phyloP scores from a whole-genome alignment of 106 monocot genomes.

The Dactylorhiza incarnata region DNA sequence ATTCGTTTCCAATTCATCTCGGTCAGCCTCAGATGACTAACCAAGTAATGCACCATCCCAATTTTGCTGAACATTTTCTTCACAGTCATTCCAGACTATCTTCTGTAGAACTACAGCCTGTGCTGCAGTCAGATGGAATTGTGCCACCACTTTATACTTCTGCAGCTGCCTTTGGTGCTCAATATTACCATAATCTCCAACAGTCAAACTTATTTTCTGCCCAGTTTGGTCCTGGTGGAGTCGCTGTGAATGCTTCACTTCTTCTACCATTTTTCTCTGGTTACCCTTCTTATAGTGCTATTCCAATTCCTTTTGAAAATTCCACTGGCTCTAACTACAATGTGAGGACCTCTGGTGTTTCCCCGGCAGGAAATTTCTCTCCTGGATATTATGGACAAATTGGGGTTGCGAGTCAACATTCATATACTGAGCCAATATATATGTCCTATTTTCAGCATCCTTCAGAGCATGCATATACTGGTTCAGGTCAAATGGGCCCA shows the following conservation, averaged over 20 bases:
- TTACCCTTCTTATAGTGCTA: slow-evolving; percentile 51
- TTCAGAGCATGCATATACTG: slow-evolving; percentile 35
- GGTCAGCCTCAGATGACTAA: slow-evolving; percentile 19
- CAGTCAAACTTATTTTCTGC: slow-evolving; percentile 43
- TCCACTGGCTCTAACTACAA: slow-evolving; percentile 30
- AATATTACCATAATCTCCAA: slow-evolving; percentile 47
- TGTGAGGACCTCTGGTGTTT: slow-evolving; percentile 27
- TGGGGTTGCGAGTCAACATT: slow-evolving; percentile 40
- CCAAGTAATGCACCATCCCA: slow-evolving; percentile 20
- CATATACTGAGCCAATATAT: slow-evolving; percentile 51
- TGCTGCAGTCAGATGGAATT: slow-evolving; percentile 32
- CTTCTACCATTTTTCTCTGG: slow-evolving; percentile 47
- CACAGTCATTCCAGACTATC: slow-evolving; percentile 33
- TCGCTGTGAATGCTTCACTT: slow-evolving; percentile 47
- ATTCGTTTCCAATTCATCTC: slow-evolving; percentile 25
- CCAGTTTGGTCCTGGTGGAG: slow-evolving; percentile 42
- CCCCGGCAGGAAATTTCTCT: slow-evolving; percentile 21
- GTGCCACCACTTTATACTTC: slow-evolving; percentile 35
- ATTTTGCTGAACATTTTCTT: slow-evolving; percentile 28
- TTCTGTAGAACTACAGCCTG: slow-evolving; percentile 36
- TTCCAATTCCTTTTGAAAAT: slow-evolving; percentile 49
- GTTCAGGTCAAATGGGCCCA: slow-evolving; percentile 42
- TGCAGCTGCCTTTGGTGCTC: slow-evolving; percentile 39
- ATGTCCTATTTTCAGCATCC: slow-evolving; percentile 62
- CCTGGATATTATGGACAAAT: slow-evolving; percentile 54